These are phyloP conservation scores for Paratinospora sagittata DNA, from an alignment of 164 flowering plant genomes.

Conservation along the genomic window DNA sequence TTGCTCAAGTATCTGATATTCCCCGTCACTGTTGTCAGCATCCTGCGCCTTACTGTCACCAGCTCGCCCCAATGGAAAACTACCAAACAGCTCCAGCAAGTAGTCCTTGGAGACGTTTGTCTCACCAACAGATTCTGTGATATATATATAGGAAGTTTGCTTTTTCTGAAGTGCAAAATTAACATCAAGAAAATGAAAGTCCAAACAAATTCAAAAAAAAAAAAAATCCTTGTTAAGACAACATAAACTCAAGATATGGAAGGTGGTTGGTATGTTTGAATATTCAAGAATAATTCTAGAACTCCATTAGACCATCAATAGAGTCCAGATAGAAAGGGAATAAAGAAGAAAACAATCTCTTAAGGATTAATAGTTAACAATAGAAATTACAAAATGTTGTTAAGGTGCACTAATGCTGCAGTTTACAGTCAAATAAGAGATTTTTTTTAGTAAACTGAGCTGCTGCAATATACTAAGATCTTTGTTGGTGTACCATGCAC, in stretches of 20 bases:
- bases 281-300: not conserved
- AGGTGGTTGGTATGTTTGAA: no score
- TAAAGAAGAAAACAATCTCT: not conserved
- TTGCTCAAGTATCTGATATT: conserved; percentile 69
- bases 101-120: conserved; percentile 49
- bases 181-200: not conserved
- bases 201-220: not conserved
- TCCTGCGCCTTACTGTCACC: conserved; percentile 23
- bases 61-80: conserved; percentile 44
- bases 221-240: not conserved
- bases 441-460: no score
- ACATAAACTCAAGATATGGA: not conserved
- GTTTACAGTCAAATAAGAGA: no score
- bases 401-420: no score
- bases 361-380: no score
- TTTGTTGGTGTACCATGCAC: no score
- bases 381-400: not conserved
- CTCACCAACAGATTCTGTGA: conserved; percentile 38
- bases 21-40: conserved; percentile 45
- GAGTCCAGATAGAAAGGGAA: not conserved
- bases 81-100: conserved; percentile 71
- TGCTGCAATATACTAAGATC: no score
- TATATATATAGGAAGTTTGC: conserved; percentile 32
- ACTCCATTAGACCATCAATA: not conserved
- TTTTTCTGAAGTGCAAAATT: not conserved